Evolutionary conservation across 352 stramenopile genomes (phyloP), one percentile per base, ranked within the genome.

Genomic region (Globisporangium acanthophoron): DNA sequence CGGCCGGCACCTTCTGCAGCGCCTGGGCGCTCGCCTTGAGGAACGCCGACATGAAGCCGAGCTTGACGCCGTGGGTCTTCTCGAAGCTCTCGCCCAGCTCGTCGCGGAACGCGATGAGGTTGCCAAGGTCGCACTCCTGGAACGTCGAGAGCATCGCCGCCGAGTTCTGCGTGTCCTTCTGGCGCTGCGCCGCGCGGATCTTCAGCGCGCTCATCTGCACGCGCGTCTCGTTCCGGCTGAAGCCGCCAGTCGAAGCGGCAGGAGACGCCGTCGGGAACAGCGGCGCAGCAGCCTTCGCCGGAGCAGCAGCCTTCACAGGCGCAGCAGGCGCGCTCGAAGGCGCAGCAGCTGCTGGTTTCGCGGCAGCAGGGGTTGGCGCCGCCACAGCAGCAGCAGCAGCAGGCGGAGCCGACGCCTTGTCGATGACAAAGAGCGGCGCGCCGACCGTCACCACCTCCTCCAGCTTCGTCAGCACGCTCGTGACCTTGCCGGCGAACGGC

Each of bases 91-190:
- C 85, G 57, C 94, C 92, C 33, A 97, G 78, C 50, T 95, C 88
- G 24, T 96, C 88, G 53, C 93, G 85, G 41, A 98, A 67, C 64
- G 93, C 93, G 60, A 98, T 96, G n/a, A 99, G 79, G 55, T 94
- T 95, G 47, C 89, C 84, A 78, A 99, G 91, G 70, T 99, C 97
- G 57, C 88, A 96, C 75, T 99, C 97, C 73, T 99, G 97, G 84
- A 99, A 99, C 47, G 97, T 99, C 18, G 96, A 99, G 12, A 99
- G 83, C 88, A 99, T 98, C 33, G 97, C 97, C 24, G 96, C 95
- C 24, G 90, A 96, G 77, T 99, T 99, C 84, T 99, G 97, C 33
- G 96, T 96, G 65, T 98, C 96, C 71, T 99, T 99, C 52, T 99
- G 84, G 49, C 97, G 87, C 57, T 97, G 73, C 13, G 97, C 97